Conservation (phyloP, 78 protist genomes). For the Protostelium mycophagum region DNA sequence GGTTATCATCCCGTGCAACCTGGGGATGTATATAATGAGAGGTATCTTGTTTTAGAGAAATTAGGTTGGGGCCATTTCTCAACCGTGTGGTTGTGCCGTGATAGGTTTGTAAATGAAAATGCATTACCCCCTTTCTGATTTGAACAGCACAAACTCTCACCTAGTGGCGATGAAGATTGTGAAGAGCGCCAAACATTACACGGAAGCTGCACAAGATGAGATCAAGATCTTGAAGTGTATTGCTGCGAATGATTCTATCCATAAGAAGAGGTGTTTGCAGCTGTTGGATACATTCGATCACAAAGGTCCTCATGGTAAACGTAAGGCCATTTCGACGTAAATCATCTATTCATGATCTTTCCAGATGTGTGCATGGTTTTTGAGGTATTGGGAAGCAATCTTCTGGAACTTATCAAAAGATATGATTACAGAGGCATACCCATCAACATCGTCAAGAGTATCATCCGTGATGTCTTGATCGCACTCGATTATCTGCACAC, state of each 20-base stretch:
- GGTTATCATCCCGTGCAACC: constrained; percentile 91
- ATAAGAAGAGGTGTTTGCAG: constrained; percentile 13
- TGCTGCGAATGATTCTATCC: constrained; percentile 2
- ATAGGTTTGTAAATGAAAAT: constrained; percentile 5
- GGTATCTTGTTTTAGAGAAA: constrained; percentile 79
- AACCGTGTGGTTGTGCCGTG: constrained; percentile 95
- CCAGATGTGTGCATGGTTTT: constrained; percentile 88
- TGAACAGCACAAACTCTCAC: background rate
- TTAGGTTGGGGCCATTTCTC: constrained; percentile 99
- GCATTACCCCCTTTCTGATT: background rate
- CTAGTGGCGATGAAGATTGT: constrained; percentile 84
- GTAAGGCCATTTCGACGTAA: background rate
- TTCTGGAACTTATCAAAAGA: constrained; percentile 75
- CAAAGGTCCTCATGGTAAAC: constrained; percentile 82
- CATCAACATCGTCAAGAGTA: constrained; percentile 53
- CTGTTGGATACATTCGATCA: constrained; percentile 74
- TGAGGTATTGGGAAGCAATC: constrained; percentile 84
- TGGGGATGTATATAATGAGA: constrained; percentile 75
- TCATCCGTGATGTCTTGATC: constrained; percentile 61
- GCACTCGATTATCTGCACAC: constrained; percentile 88
- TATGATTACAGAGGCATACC: constrained; percentile 89
- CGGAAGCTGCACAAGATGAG: constrained; percentile 89
- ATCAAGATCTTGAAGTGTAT: constrained; percentile 55
- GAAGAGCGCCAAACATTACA: constrained; percentile 78
- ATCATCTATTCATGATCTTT: background rate